phyloP scores from a whole-genome alignment of 192 early-diverging fungal species.

The Entomortierella parvispora region DNA sequence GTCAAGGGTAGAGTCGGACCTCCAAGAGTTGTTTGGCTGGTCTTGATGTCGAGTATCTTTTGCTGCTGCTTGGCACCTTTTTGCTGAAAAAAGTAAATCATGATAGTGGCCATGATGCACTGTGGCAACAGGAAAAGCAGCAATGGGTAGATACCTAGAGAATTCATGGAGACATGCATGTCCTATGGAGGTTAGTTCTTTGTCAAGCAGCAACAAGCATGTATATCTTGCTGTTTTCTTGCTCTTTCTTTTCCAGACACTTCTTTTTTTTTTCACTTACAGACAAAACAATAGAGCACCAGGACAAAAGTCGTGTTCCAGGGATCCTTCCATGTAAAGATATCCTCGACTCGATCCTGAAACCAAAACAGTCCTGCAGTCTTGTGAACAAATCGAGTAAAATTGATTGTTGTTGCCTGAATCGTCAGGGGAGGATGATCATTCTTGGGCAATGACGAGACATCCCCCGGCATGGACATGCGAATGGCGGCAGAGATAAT shows the following conservation, averaged over 20 bases:
- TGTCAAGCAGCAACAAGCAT: no score
- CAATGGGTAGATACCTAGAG: constrained; percentile 68
- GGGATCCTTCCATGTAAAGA: constrained; percentile 79
- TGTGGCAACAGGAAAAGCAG: constrained; percentile 65
- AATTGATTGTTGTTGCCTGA: constrained; percentile 75
- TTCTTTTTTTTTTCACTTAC: constrained; percentile 55
- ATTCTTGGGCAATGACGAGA: constrained; percentile 55
- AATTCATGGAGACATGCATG: background rate
- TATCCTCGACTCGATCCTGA: constrained; percentile 67
- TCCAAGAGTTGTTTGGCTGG: background rate
- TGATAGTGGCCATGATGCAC: constrained; percentile 58
- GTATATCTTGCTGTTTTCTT: no score
- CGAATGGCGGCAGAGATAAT: constrained; percentile 48
- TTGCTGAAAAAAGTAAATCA: constrained; percentile 63
- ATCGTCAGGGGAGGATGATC: constrained; percentile 68
- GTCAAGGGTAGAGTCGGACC: background rate
- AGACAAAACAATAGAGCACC: constrained; percentile 62
- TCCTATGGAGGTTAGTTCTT: no score
- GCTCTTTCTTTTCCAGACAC: no score
- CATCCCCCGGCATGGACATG: constrained; percentile 35
- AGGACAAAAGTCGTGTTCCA: constrained; percentile 65
- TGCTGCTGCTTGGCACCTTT: constrained; percentile 46
- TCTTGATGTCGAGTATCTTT: constrained; percentile 28
- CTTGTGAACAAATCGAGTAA: constrained; percentile 71
- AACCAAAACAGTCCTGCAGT: constrained; percentile 70